Evolutionary conservation across 129 eudicot genomes (phyloP).

Genomic region (Centrapalus pauciflorus): DNA sequence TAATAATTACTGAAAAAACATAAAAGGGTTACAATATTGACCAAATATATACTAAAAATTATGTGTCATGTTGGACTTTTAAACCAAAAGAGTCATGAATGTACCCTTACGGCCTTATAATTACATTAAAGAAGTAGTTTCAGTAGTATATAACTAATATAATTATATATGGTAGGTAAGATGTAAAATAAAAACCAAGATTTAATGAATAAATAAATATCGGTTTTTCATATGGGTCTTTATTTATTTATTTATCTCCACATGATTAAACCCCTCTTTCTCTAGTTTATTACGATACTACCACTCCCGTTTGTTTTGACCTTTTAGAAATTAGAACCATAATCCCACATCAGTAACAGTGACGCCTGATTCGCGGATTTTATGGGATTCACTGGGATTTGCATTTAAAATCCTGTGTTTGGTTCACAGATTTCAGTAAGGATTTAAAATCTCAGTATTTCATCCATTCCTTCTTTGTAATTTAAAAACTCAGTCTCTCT

Average conservation of each 20-base stretch:
- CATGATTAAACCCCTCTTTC: neutral
- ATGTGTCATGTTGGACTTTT: neutral
- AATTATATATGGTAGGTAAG: slow-evolving; percentile 2
- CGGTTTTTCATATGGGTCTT: neutral
- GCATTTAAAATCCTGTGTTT: too few relatives aligned
- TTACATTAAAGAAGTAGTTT: too few relatives aligned
- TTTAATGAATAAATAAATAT: neutral
- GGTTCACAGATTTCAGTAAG: too few relatives aligned
- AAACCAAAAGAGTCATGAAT: neutral
- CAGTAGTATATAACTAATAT: too few relatives aligned
- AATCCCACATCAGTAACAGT: too few relatives aligned
- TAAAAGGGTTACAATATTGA: neutral
- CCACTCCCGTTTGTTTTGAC: neutral
- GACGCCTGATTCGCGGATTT: too few relatives aligned
- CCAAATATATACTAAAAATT: neutral
- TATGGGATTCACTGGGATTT: too few relatives aligned
- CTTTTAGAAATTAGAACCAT: too few relatives aligned
- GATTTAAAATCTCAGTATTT: too few relatives aligned
- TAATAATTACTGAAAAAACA: neutral
- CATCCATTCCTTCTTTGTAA: too few relatives aligned
- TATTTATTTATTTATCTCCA: neutral
- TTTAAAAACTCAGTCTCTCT: too few relatives aligned
- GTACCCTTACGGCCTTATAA: neutral
- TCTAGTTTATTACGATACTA: neutral
- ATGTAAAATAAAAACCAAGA: neutral